Evolutionary conservation across 129 eudicot genomes (phyloP), one percentile per base, ranked within the genome.

Genomic region (Scalesia atractyloides): DNA sequence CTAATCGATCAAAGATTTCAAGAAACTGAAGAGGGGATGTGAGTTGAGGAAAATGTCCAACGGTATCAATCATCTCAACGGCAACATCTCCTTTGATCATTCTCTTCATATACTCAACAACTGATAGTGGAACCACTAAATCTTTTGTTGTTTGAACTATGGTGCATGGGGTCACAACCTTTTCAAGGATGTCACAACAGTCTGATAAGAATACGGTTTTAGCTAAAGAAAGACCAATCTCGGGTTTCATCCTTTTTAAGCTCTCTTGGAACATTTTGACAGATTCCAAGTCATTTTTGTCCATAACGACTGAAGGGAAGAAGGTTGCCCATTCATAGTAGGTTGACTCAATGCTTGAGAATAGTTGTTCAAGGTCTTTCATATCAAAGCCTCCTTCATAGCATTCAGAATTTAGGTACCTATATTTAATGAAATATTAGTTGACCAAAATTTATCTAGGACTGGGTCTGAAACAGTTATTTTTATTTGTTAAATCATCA

Each of bases 31-130:
- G 34, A 63, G 83, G 93, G 6, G 85, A 87, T 5, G 96, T 90
- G 52, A 94, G 83, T n/a, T 90, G 97, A 16, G 98, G 98, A 48
- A 94, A 94, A 74, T 94, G 98, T n/a, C 98, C 98, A n/a, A 77
- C 49, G 1, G 90, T 81, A 56, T 94, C 88, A 33, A 94, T 73
- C 10, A 82, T 84, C 83, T 84, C 86, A 39, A 90, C 79, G 6
- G 64, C 68, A 4, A 92, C 79, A 69, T 84, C 70, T 7, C 82
- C 90, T 70, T 73, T 84, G 53, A 89, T 84, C 72, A 70, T 94
- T 64, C 68, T 80, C 20, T 77, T 87, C 92, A 94, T 90, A 80
- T 63, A 90, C 33, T 79, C 77, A 0, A 88, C 86, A 33, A 90
- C 93, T 0, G 86, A 80, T 74, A 68, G 15, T 3, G 98, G 98